Evolutionary conservation across 2,329 filamentous ascomycete genomes (phyloP).

Genomic region (Calycina marina): DNA sequence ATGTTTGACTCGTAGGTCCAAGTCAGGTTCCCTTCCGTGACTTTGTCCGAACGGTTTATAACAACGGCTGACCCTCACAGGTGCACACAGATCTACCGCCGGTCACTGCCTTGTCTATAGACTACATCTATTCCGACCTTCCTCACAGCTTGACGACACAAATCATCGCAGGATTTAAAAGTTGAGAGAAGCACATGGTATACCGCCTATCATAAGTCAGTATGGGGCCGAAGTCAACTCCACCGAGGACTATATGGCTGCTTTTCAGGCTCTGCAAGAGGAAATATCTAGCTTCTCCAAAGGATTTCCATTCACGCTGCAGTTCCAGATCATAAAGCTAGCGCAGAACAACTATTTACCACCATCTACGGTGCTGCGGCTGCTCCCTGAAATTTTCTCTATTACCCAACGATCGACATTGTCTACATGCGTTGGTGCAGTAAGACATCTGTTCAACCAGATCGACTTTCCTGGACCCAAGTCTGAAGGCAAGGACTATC

Average conservation of each 20-base stretch:
- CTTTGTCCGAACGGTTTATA: too few species aligned
- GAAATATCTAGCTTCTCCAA: constrained; percentile 12
- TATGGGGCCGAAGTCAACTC: constrained; percentile 6
- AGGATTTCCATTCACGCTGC: constrained; percentile 34
- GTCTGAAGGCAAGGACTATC: constrained; percentile 28
- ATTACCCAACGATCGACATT: constrained; percentile 16
- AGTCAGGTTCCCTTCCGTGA: too few species aligned
- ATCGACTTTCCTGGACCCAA: constrained; percentile 41
- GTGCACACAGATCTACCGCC: constrained; percentile 26
- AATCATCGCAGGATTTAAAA: constrained; percentile 10
- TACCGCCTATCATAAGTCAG: constrained; percentile 20
- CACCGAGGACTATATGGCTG: constrained; percentile 6
- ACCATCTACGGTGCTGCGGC: constrained; percentile 32
- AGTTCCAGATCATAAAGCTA: constrained; percentile 49
- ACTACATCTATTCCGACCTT: constrained; percentile 16
- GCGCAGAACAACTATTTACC: constrained; percentile 48
- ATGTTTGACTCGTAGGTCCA: too few species aligned
- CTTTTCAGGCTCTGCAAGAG: constrained; percentile 10
- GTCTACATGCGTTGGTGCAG: constrained; percentile 35
- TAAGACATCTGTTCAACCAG: constrained; percentile 35
- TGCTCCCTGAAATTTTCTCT: constrained; percentile 29
- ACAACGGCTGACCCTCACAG: too few species aligned
- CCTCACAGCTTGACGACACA: neutral
- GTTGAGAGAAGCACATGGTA: constrained; percentile 19
- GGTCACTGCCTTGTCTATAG: constrained; percentile 37